These are phyloP conservation scores for Rhizopus delemar DNA, from an alignment of 371 early-diverging fungal genomes.

Conservation along the genomic window DNA sequence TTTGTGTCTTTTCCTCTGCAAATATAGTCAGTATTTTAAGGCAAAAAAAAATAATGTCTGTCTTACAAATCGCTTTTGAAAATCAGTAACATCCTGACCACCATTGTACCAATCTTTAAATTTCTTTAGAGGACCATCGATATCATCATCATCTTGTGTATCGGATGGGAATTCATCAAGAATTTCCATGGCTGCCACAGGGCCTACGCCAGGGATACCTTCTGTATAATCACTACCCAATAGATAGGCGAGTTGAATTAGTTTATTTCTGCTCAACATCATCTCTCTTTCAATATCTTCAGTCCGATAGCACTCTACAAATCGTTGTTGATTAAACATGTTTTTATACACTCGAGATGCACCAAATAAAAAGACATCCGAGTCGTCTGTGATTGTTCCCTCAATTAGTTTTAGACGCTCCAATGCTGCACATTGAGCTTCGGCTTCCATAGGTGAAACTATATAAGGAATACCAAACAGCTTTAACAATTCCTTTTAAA, in stretches of 20 bases:
- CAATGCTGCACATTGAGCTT: slow-evolving; percentile 95
- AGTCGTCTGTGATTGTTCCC: slow-evolving; percentile 98
- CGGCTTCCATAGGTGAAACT: slow-evolving; percentile 96
- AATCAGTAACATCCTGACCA: slow-evolving; percentile 46
- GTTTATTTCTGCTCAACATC: slow-evolving; percentile 66
- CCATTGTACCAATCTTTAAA: slow-evolving; percentile 71
- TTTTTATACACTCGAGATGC: slow-evolving; percentile 89
- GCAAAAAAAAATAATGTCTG: neutral
- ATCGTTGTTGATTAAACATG: slow-evolving; percentile 90
- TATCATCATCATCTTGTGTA: slow-evolving; percentile 28
- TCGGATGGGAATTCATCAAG: slow-evolving; percentile 66
- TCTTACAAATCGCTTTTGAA: slow-evolving; percentile 66
- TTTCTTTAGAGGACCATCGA: slow-evolving; percentile 37
- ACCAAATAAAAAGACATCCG: slow-evolving; percentile 98
- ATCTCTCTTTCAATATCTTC: slow-evolving; percentile 70
- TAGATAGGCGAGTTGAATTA: slow-evolving; percentile 88
- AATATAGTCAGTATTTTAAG: too few species aligned
- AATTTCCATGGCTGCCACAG: slow-evolving; percentile 91
- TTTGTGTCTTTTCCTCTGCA: slow-evolving; percentile 51
- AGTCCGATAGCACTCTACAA: slow-evolving; percentile 79
- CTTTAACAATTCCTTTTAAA: slow-evolving; percentile 59
- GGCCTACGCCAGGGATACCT: slow-evolving; percentile 95
- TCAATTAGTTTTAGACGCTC: slow-evolving; percentile 76
- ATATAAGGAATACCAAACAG: slow-evolving; percentile 97
- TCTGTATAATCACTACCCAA: slow-evolving; percentile 98